Conservation (phyloP, 2,329 filamentous ascomycete genomes). For the Sporothrix luriei region DNA sequence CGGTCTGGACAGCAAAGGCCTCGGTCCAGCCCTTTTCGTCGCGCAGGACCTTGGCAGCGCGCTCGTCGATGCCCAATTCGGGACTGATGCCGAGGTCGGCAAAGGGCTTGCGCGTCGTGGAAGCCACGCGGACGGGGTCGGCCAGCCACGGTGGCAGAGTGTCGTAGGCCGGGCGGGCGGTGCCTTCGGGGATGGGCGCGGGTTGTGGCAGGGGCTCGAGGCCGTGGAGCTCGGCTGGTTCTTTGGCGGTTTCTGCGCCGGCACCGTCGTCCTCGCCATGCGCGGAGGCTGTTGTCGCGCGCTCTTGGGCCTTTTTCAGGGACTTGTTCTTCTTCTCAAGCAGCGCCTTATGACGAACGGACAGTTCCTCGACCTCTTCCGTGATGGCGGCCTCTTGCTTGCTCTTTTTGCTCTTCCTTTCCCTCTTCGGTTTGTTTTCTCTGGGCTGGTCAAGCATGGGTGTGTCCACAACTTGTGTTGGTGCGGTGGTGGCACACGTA, state of each 20-base stretch:
- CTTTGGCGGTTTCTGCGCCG: constrained; percentile 24
- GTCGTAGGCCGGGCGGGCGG: constrained; percentile 68
- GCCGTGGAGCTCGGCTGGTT: constrained; percentile 60
- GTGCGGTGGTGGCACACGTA: too few relatives aligned
- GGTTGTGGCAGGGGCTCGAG: constrained; percentile 83
- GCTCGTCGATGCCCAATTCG: constrained; percentile 62
- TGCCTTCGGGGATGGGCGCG: constrained; percentile 59
- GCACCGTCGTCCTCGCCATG: constrained; percentile 36
- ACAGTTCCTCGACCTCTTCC: constrained; percentile 39
- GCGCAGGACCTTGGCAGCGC: constrained; percentile 63
- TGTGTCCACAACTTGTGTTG: constrained; percentile 32
- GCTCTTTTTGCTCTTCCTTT: constrained; percentile 37
- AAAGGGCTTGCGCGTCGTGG: constrained; percentile 64
- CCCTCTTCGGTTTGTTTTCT: constrained; percentile 41
- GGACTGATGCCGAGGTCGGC: constrained; percentile 36
- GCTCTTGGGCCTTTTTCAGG: constrained; percentile 50
- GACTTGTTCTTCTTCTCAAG: constrained; percentile 61
- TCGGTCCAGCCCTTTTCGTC: constrained; percentile 67
- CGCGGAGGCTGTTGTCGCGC: constrained; percentile 27
- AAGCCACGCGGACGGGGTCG: constrained; percentile 69
- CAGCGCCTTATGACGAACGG: constrained; percentile 52
- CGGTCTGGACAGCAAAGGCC: constrained; percentile 78
- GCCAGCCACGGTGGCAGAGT: constrained; percentile 81
- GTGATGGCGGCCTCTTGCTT: constrained; percentile 39
- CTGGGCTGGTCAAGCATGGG: constrained; percentile 37